Evolutionary conservation across 2,329 filamentous ascomycete genomes (phyloP).

Genomic region (Pseudopithomyces chartarum): DNA sequence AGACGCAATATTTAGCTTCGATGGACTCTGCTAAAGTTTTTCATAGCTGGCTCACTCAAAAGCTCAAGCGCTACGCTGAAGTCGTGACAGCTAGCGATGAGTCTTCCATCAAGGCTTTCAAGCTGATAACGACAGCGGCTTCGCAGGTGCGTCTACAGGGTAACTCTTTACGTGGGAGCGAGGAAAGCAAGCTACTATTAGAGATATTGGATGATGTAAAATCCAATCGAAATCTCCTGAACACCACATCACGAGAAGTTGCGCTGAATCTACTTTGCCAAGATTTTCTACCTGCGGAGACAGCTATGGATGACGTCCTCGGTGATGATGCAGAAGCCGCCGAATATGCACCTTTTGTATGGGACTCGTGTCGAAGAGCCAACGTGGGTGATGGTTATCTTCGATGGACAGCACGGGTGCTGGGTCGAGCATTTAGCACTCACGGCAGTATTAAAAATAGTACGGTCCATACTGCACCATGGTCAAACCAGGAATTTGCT

Average conservation of each 20-base stretch:
- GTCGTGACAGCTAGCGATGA: constrained; percentile 23
- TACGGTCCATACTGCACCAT: constrained; percentile 27
- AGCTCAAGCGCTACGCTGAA: constrained; percentile 61
- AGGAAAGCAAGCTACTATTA: constrained; percentile 81
- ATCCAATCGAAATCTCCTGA: constrained; percentile 67
- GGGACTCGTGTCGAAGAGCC: constrained; percentile 73
- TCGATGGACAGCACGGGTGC: constrained; percentile 81
- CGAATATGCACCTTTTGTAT: constrained; percentile 68
- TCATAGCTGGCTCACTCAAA: constrained; percentile 76
- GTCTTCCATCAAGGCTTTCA: constrained; percentile 60
- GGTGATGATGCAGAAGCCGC: constrained; percentile 68
- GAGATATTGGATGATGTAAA: constrained; percentile 77
- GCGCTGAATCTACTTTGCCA: constrained; percentile 76
- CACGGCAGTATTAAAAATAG: constrained; percentile 67
- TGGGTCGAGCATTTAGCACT: constrained; percentile 74
- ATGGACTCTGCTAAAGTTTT: constrained; percentile 77
- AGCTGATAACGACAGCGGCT: constrained; percentile 70
- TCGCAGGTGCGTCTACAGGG: constrained; percentile 69
- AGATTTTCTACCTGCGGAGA: constrained; percentile 69
- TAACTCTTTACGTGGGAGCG: constrained; percentile 69
- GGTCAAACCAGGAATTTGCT: constrained; percentile 26
- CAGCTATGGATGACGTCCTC: constrained; percentile 69
- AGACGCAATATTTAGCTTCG: constrained; percentile 78
- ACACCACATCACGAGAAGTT: constrained; percentile 69
- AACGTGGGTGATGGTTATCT: constrained; percentile 71